These are phyloP conservation scores for Passalora sequoiae DNA, from an alignment of 2,329 filamentous ascomycete genomes.

Conservation along the genomic window DNA sequence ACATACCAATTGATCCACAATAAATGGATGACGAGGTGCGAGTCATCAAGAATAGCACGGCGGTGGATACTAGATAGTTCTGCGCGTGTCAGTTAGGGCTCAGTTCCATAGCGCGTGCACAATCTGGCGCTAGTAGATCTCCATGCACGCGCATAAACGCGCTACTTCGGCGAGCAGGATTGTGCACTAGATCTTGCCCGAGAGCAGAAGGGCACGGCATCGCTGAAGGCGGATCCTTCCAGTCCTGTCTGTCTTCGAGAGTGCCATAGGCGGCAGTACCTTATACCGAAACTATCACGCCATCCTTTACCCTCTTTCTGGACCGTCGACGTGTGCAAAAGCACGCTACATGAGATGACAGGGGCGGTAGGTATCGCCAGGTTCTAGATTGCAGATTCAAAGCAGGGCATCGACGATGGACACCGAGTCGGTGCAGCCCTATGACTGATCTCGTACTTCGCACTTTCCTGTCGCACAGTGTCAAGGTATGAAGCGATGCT, in stretches of 20 bases:
- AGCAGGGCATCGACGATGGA: background rate
- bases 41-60: no score
- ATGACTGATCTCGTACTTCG: background rate
- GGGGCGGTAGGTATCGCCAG: background rate
- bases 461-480: background rate
- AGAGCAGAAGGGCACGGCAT: background rate
- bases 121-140: no score
- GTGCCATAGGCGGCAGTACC: background rate
- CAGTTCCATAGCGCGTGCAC: no score
- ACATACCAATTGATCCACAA: no score
- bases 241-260: no score
- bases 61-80: no score
- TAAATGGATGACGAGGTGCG: no score
- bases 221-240: background rate
- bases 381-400: background rate
- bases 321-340: background rate
- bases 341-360: background rate
- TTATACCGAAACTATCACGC: background rate
- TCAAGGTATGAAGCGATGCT: background rate
- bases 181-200: constrained; percentile 4
- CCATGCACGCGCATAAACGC: no score
- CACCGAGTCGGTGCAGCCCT: constrained; percentile 1
- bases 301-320: background rate
- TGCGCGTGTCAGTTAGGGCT: no score
- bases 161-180: no score